Conservation (phyloP, 345 rosid genomes). For the Eucalyptus guilfoylei region DNA sequence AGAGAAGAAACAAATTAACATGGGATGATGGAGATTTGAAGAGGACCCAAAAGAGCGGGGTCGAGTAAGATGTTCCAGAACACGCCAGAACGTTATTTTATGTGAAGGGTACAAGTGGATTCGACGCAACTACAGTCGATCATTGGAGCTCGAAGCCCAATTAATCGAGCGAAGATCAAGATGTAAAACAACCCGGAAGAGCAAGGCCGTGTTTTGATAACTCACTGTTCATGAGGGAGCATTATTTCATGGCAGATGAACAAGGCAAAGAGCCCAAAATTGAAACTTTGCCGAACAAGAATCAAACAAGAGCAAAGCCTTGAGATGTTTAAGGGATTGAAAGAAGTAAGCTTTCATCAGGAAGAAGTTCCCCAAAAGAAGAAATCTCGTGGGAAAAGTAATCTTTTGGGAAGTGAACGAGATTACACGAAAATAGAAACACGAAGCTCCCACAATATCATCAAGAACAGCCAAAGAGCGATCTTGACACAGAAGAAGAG, state of each 20-base stretch:
- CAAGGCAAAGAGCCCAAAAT: not conserved
- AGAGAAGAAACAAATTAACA: not conserved
- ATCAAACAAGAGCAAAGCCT: not conserved
- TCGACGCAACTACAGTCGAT: not conserved
- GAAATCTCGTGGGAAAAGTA: not conserved
- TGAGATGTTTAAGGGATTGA: not conserved
- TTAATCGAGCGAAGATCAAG: not conserved
- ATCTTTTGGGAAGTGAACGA: not conserved
- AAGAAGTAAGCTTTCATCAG: not conserved
- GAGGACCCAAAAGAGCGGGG: not conserved
- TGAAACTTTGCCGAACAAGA: not conserved
- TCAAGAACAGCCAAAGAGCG: not conserved
- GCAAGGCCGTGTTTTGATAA: not conserved
- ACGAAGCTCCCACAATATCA: not conserved
- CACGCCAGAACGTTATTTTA: conserved; percentile 35
- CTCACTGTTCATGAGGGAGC: not conserved
- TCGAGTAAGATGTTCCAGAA: not conserved
- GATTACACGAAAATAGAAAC: not conserved
- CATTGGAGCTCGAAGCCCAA: not conserved
- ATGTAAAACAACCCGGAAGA: not conserved
- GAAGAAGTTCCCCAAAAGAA: not conserved
- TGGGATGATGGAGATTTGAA: conserved; percentile 6
- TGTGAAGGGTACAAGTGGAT: conserved; percentile 12
- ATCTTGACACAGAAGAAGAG: not conserved
- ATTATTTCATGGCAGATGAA: not conserved